Base-by-base conservation (phyloP, 139 green algal species). In the Nannochloris sp. region DNA sequence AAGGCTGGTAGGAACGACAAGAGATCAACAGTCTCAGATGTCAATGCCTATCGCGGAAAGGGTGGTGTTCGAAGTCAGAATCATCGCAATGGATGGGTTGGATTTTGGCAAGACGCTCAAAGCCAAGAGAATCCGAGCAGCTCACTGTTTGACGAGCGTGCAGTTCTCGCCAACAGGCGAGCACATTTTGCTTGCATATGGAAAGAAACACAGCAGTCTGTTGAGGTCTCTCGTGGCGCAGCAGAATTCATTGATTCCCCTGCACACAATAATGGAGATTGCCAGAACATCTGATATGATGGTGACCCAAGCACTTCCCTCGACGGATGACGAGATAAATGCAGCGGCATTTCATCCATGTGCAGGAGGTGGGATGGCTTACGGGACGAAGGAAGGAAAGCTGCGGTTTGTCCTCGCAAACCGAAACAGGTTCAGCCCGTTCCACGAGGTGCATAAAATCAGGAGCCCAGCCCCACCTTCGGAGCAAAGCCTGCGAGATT, bases 71-170 rank as follows among this genome's bases (percentile, higher is more conserved):
- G 85, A 95, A 71, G 74, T 95, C 33, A 77, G 87, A 4, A 65
- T 93, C 53, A 61, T 67, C n/a, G 55, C 49, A 12, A 66, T 94
- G 28, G 72, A 82, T 4, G 51, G 72, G 3, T 57, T 31, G 16
- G 56, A 26, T 30, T 83, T 89, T 31, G 85, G 81, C 11, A 14
- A 69, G 25, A 68, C 88, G 25, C 55, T 90, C 55, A 40, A 61
- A 4, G 78, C 82, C 23, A 63, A 74, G 51, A 69, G 65, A 30
- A 77, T 97, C n/a, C 75, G 71, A n/a, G 91, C 91, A 6, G 91
- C 89, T 6, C 91, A 97, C 79, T 97, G 91, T 81, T 78, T 97
- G 37, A 97, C 91, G n/a, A 87, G 71, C 50, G 79, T 97, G 14
- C 91, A 96, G 77, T 90, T 95, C 68, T 91, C 82, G 6, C 90